Evolutionary conservation across 768 basidiomycete genomes (phyloP).

Genomic region (Steccherinum ochraceum): DNA sequence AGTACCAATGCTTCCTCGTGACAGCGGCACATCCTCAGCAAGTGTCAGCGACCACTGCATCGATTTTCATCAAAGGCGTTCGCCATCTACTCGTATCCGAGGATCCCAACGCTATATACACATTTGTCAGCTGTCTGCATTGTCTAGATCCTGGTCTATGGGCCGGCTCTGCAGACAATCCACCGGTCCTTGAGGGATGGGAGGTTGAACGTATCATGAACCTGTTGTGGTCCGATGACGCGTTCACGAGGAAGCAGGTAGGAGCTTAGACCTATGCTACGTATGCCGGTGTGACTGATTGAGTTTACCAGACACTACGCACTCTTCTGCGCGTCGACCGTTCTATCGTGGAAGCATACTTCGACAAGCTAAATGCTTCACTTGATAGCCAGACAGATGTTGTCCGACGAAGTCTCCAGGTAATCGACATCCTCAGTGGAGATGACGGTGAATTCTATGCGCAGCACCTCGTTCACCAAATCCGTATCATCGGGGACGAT

Average conservation of each 20-base stretch:
- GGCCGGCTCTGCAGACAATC: slow-evolving; percentile 56
- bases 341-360: slow-evolving; percentile 50
- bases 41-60: slow-evolving; percentile 7
- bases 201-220: slow-evolving; percentile 73
- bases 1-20: slow-evolving; percentile 16
- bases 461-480: slow-evolving; percentile 35
- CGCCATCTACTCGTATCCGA: slow-evolving; percentile 52
- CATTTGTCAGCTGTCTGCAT: slow-evolving; percentile 61
- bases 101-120: slow-evolving; percentile 54
- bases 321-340: slow-evolving; percentile 54
- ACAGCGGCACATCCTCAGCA: slow-evolving; percentile 2
- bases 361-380: slow-evolving; percentile 35
- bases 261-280: no score
- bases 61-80: slow-evolving; percentile 37
- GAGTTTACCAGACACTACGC: slow-evolving; percentile 44
- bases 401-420: slow-evolving; percentile 45
- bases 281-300: neutral
- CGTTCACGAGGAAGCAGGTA: slow-evolving; percentile 53
- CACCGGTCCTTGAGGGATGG: slow-evolving; percentile 56
- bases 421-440: slow-evolving; percentile 38
- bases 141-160: slow-evolving; percentile 53
- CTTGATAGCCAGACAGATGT: slow-evolving; percentile 37
- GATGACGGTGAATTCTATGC: slow-evolving; percentile 58
- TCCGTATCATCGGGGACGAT: slow-evolving; percentile 32
- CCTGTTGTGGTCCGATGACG: slow-evolving; percentile 55